phyloP scores from a whole-genome alignment of 2,329 filamentous ascomycete species.

The Ophiosphaerella narmari region DNA sequence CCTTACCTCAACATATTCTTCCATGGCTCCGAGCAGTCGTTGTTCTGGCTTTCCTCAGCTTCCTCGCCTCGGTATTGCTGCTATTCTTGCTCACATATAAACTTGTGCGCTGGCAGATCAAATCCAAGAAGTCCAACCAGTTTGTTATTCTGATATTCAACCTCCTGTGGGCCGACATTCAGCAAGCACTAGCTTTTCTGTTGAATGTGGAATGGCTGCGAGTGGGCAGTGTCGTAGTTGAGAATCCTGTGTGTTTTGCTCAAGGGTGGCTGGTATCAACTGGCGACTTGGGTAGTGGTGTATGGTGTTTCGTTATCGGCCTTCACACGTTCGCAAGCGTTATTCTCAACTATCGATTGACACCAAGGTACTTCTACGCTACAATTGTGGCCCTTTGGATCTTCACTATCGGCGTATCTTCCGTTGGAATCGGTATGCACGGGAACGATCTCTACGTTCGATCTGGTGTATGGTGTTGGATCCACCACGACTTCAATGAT shows the following conservation, averaged over 20 bases:
- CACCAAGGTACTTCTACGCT: conserved; percentile 56
- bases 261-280: conserved; percentile 73
- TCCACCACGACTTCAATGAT: conserved; percentile 58
- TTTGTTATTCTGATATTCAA: conserved; percentile 73
- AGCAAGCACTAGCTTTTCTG: conserved; percentile 67
- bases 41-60: conserved; percentile 53
- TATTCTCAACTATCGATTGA: conserved; percentile 59
- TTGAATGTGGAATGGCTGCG: conserved; percentile 65
- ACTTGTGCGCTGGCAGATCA: conserved; percentile 47
- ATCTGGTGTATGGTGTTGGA: conserved; percentile 71
- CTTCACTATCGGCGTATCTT: conserved; percentile 63
- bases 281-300: conserved; percentile 68
- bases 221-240: conserved; percentile 59
- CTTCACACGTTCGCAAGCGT: conserved; percentile 69
- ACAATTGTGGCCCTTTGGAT: conserved; percentile 59
- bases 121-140: conserved; percentile 58
- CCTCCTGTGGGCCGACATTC: conserved; percentile 69
- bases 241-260: conserved; percentile 60
- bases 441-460: conserved; percentile 61
- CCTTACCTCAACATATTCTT: conserved; percentile 40
- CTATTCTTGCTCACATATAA: conserved; percentile 54
- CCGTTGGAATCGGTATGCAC: conserved; percentile 56
- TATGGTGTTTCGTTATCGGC: conserved; percentile 70
- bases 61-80: conserved; percentile 50
- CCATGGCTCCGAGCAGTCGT: conserved; percentile 54